These are phyloP conservation scores for Hydnomerulius pinastri DNA, from an alignment of 768 basidiomycete genomes.

Conservation along the genomic window DNA sequence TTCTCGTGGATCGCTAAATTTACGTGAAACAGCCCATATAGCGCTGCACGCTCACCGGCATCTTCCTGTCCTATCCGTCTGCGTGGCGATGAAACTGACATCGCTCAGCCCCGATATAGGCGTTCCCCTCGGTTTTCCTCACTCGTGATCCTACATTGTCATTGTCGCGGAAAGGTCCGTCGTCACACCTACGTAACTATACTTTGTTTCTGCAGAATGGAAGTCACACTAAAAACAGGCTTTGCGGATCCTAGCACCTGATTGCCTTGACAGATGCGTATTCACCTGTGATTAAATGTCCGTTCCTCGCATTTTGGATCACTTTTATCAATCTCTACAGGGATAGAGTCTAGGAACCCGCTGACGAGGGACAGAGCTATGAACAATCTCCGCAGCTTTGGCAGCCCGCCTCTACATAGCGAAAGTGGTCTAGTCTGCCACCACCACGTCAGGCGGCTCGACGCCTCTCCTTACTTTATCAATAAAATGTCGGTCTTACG, in stretches of 20 bases:
- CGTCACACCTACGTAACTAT: constrained; percentile 3
- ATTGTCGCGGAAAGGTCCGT: not conserved
- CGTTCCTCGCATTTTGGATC: too few relatives aligned
- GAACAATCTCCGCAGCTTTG: not conserved
- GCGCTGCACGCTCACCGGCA: not conserved
- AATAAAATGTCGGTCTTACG: not conserved
- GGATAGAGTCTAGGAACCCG: too few relatives aligned
- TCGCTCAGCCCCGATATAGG: constrained; percentile 14
- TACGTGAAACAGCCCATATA: not conserved
- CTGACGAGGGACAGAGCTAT: too few relatives aligned
- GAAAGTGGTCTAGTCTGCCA: too few relatives aligned
- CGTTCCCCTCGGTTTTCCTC: constrained; percentile 1
- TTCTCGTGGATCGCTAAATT: not conserved
- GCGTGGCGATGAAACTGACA: constrained; percentile 1
- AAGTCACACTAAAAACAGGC: constrained; percentile 12
- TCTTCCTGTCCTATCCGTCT: constrained; percentile 1
- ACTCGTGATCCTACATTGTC: not conserved
- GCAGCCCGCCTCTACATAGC: too few relatives aligned
- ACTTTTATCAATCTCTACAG: too few relatives aligned
- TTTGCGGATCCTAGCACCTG: constrained; percentile 18
- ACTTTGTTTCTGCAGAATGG: constrained; percentile 22
- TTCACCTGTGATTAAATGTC: too few relatives aligned
- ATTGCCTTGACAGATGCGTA: constrained; percentile 8
- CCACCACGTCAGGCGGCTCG: too few relatives aligned
- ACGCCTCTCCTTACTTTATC: not conserved